Base-by-base conservation (phyloP, 345 rosid species). In the Gossypium stocksii region DNA sequence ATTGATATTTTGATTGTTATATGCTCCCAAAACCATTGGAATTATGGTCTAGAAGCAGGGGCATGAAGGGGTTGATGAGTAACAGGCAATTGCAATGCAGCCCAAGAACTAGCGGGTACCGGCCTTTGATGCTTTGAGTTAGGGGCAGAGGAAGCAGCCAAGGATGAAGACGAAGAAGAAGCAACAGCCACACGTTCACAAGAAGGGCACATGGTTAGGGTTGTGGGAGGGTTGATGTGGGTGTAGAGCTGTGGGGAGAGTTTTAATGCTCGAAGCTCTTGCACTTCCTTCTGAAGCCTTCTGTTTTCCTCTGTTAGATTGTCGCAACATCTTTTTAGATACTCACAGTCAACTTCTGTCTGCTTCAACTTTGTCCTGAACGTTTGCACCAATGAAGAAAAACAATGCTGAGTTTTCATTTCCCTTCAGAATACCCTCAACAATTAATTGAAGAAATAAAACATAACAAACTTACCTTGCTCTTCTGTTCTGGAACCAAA, bases 401-500 rank as follows among this genome's bases (percentile, higher is more conserved):
- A 34, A 34, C 7, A 34, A 34, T 29, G 27, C 27, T 11, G 12
- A 11, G 38, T 2, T 9, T 13, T 10, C 20, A 5, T 22, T 25
- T 4, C 0, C 1, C 48, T 46, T 87, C 7, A 7, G 4, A 76
- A 46, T 74, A 76, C 80, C 83, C 89, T 57, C 51, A 2, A 1
- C 29, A 3, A 38, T 13, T 2, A 20, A 10, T 1, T 2, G 41
- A n/a, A 53, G 19, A 53, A 53, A 16, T n/a, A 53, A 49, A 12
- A 49, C 15, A 49, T 12, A 49, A 61, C 63, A 16, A 70, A 64
- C 81, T 80, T 63, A 93, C 98, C 98, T 89, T 78, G 98, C 98
- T 81, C 97, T 87, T 71, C 97, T 76, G 80, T 93, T 93, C 82
- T 93, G 98, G 70, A 93, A 93, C 98, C 97, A 93, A 62, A 93